Conservation (phyloP, 371 early-diverging fungal genomes). For the Mortierella sp. region DNA sequence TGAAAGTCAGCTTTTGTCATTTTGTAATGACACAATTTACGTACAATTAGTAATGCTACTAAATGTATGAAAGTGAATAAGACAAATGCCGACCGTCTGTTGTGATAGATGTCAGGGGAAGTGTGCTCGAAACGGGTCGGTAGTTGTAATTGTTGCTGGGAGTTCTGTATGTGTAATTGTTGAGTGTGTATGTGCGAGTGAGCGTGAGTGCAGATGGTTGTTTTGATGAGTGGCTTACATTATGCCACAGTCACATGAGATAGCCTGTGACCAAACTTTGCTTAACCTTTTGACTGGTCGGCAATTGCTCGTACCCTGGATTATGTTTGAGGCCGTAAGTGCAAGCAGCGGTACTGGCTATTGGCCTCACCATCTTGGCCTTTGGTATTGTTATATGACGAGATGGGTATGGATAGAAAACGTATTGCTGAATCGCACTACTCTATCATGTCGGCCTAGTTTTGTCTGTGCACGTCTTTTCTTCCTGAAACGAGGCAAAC, state of each 20-base stretch:
- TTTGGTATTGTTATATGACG: too few species aligned
- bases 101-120: neutral
- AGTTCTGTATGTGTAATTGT: neutral
- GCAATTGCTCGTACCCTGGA: too few species aligned
- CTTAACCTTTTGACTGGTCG: too few species aligned
- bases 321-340: too few species aligned
- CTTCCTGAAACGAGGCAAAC: neutral
- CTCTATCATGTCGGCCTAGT: neutral
- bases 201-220: neutral
- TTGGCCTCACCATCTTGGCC: too few species aligned
- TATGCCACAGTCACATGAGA: conserved; percentile 3
- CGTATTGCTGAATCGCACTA: too few species aligned
- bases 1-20: neutral
- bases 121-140: too few species aligned
- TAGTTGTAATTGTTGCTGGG: neutral
- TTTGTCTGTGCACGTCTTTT: neutral
- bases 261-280: neutral
- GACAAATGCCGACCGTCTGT: neutral
- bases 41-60: neutral
- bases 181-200: neutral
- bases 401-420: too few species aligned
- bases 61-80: neutral
- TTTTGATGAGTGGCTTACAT: conserved; percentile 1
- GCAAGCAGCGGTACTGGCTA: too few species aligned
- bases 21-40: neutral